phyloP scores from a whole-genome alignment of 495 filamentous ascomycete genomes.

The Rhypophila decipiens region DNA sequence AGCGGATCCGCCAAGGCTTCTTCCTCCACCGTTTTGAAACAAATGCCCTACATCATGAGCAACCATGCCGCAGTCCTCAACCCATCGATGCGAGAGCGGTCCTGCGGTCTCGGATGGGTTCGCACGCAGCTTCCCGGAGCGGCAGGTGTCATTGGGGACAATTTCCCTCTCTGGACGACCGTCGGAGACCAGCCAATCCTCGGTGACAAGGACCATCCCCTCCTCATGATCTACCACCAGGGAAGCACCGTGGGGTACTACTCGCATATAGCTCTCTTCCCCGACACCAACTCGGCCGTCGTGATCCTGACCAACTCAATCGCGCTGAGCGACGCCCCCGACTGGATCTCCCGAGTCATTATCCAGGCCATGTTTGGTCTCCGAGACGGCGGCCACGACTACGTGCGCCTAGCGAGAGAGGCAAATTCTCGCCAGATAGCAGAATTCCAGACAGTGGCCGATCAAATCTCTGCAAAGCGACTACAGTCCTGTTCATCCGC shows the following conservation, averaged over 20 bases:
- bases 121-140: constrained; percentile 10
- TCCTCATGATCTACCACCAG: constrained; percentile 21
- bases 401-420: constrained; percentile 3
- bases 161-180: constrained; percentile 1
- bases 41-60: constrained; percentile 5
- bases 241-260: constrained; percentile 16
- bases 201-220: constrained; percentile 5
- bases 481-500: no score
- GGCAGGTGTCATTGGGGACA: constrained; percentile 12
- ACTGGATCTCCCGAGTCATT: constrained; percentile 23
- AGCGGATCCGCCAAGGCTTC: no score
- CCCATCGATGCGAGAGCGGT: constrained; percentile 1
- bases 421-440: not conserved
- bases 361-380: constrained; percentile 16
- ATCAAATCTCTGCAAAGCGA: no score
- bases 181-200: constrained; percentile 10
- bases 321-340: constrained; percentile 18
- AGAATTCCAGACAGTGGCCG: no score
- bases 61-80: constrained; percentile 5
- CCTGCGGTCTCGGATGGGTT: constrained; percentile 11
- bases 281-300: constrained; percentile 18
- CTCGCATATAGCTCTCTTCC: constrained; percentile 16
- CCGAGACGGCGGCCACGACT: not conserved
- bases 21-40: not conserved
- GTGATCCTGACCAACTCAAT: constrained; percentile 23